Evolutionary conservation across 2,329 filamentous ascomycete genomes (phyloP).

Genomic region (Phymatotrichopsis omnivora): DNA sequence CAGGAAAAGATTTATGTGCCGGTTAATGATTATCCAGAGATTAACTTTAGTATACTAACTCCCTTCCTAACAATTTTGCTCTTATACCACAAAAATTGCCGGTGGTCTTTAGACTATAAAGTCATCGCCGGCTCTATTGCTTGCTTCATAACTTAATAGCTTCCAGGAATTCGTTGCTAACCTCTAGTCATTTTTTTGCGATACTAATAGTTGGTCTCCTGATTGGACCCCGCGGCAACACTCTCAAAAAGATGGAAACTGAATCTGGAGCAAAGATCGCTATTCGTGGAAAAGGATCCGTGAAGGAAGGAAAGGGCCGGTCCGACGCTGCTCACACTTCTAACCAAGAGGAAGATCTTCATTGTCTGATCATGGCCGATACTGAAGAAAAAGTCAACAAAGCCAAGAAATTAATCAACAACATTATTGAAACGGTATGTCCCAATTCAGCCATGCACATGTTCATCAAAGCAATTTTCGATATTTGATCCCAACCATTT

Average conservation of each 20-base stretch:
- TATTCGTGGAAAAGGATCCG: constrained; percentile 97
- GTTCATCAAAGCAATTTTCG: background rate
- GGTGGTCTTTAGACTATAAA: constrained; percentile 26
- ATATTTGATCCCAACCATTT: background rate
- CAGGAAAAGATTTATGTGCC: constrained; percentile 99
- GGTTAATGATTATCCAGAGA: constrained; percentile 99
- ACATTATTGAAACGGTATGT: constrained; percentile 94
- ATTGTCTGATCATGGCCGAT: constrained; percentile 99
- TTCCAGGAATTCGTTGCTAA: constrained; percentile 53
- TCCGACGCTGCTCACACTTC: constrained; percentile 98
- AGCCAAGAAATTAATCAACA: constrained; percentile 95
- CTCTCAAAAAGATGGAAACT: constrained; percentile 97
- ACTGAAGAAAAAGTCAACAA: constrained; percentile 99
- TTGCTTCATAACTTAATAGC: constrained; percentile 22
- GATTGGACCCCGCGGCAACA: constrained; percentile 99
- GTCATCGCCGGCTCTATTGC: constrained; percentile 26
- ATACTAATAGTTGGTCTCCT: constrained; percentile 94
- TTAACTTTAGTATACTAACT: constrained; percentile 99
- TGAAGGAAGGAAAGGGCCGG: constrained; percentile 98
- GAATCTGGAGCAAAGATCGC: constrained; percentile 98
- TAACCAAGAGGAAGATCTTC: constrained; percentile 98
- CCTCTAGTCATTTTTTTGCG: constrained; percentile 55
- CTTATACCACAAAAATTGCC: constrained; percentile 21
- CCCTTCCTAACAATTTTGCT: constrained; percentile 33
- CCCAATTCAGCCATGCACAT: background rate